phyloP scores from a whole-genome alignment of 192 early-diverging fungal species.

The Coemansia sp. region DNA sequence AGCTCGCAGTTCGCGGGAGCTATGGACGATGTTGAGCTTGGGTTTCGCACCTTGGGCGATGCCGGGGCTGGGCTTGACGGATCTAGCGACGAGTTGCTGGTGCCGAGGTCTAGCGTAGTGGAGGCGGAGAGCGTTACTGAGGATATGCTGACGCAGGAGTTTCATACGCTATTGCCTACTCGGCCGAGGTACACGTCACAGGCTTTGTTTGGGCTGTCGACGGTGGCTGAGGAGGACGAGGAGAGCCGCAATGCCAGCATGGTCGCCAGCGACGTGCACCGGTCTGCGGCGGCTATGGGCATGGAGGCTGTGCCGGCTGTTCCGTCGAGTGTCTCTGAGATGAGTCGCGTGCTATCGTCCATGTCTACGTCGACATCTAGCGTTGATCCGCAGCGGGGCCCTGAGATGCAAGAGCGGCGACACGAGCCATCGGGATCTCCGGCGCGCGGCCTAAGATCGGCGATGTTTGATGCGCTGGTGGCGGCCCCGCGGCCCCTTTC shows the following conservation, averaged over 20 bases:
- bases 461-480: neutral
- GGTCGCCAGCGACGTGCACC: conserved; percentile 18
- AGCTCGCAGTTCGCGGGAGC: conserved; percentile 8
- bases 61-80: neutral
- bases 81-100: neutral
- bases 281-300: neutral
- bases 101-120: neutral
- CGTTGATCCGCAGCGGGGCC: neutral
- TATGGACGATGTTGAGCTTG: conserved; percentile 18
- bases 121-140: neutral
- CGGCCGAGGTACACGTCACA: conserved; percentile 32
- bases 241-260: conserved; percentile 28
- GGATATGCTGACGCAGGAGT: conserved; percentile 8
- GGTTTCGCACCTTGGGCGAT: conserved; percentile 27
- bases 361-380: conserved; percentile 5
- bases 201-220: conserved; percentile 38
- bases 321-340: neutral
- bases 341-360: neutral
- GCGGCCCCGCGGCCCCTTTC: neutral
- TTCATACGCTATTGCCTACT: conserved; percentile 32
- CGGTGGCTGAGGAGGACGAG: conserved; percentile 44
- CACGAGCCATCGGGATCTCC: neutral
- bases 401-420: conserved; percentile 26
- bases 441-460: neutral
- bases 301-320: neutral